phyloP scores from a whole-genome alignment of 495 filamentous ascomycete genomes.

The Rostrohypoxylon terebratum region DNA sequence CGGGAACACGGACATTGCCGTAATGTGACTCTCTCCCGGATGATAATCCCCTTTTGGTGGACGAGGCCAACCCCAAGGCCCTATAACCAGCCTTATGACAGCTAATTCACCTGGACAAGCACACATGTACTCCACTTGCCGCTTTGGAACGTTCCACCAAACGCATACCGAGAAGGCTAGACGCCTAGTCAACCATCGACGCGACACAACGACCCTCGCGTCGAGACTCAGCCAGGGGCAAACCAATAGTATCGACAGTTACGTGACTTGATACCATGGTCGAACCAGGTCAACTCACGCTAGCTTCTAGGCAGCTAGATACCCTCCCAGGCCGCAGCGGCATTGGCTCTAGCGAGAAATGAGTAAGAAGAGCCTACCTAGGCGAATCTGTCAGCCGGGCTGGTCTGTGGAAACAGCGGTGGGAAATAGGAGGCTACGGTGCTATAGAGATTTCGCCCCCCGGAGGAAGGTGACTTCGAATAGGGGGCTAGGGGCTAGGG shows the following conservation, averaged over 20 bases:
- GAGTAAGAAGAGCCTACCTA: slow-evolving; percentile 7
- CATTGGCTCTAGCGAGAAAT: slow-evolving; percentile 6
- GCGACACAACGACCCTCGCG: neutral
- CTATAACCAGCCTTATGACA: slow-evolving; percentile 1
- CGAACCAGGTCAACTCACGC: neutral
- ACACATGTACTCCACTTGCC: neutral
- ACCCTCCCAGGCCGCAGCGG: slow-evolving; percentile 19
- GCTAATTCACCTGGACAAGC: neutral
- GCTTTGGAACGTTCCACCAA: slow-evolving; percentile 8
- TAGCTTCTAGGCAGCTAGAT: slow-evolving; percentile 24
- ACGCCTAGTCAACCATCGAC: neutral
- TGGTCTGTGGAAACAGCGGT: slow-evolving; percentile 29
- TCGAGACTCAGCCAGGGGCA: neutral
- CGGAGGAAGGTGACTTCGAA: neutral
- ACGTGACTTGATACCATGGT: neutral
- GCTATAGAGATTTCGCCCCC: slow-evolving; percentile 23
- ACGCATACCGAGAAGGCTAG: slow-evolving; percentile 28
- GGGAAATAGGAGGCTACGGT: slow-evolving; percentile 11
- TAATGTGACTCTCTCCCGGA: neutral
- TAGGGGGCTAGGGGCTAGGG: slow-evolving; percentile 14
- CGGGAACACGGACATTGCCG: neutral
- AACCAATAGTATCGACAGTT: slow-evolving; percentile 18
- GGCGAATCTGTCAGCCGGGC: slow-evolving; percentile 34
- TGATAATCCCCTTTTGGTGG: slow-evolving; percentile 2
- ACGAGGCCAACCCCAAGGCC: neutral